phyloP scores from a whole-genome alignment of 164 flowering plant genomes.

The Litsea cubeba region DNA sequence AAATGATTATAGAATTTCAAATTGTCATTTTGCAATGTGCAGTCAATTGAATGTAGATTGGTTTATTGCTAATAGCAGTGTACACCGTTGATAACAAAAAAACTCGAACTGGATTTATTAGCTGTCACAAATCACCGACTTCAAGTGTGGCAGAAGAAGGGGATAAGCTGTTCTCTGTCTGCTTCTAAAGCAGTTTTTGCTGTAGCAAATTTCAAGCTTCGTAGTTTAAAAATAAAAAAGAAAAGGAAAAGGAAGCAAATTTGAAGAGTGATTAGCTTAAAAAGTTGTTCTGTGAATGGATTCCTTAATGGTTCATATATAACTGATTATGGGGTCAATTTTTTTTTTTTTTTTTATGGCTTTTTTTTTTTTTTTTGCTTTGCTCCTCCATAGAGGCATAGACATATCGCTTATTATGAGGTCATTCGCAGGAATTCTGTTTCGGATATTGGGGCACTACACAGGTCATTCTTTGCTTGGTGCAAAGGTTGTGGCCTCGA shows the following conservation, averaged over 20 bases:
- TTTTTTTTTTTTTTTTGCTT: too few relatives aligned
- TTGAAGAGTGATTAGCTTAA: background rate
- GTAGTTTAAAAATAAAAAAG: too few relatives aligned
- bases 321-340: background rate
- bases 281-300: background rate
- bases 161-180: background rate
- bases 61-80: too few relatives aligned
- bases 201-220: background rate
- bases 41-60: too few relatives aligned
- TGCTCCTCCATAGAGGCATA: background rate
- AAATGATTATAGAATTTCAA: too few relatives aligned
- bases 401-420: slow-evolving; percentile 1
- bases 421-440: slow-evolving; percentile 59
- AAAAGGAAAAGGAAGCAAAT: background rate
- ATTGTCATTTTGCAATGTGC: too few relatives aligned
- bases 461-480: slow-evolving; percentile 92
- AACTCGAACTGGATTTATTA: too few relatives aligned
- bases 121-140: too few relatives aligned
- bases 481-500: slow-evolving; percentile 93
- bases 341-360: background rate
- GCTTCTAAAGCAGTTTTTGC: background rate
- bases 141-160: too few relatives aligned
- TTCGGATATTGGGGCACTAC: slow-evolving; percentile 76
- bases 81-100: too few relatives aligned
- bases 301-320: background rate